These are phyloP conservation scores for Aureobasidium sp. DNA, from an alignment of 2,329 filamentous ascomycete species.

Conservation along the genomic window DNA sequence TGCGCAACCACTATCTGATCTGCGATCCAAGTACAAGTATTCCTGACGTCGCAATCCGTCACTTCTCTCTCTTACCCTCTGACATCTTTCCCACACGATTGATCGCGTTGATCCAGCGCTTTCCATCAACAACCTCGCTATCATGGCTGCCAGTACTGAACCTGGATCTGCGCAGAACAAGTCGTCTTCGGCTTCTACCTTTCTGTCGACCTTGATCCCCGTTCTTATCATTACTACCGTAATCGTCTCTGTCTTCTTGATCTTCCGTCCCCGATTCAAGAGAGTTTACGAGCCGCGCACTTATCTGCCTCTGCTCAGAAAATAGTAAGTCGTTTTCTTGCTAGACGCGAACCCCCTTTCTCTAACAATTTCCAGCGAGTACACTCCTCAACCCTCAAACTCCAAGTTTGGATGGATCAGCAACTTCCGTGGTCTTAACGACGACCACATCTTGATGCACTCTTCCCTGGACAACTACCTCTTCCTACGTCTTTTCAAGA, in stretches of 20 bases:
- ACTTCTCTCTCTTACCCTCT: background rate
- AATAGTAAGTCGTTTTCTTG: too few relatives aligned
- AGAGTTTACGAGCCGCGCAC: slow-evolving; percentile 51
- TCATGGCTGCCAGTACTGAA: slow-evolving; percentile 6
- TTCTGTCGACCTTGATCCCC: slow-evolving; percentile 41
- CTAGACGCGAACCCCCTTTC: too few relatives aligned
- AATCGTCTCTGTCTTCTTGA: slow-evolving; percentile 42
- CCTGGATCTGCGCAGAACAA: slow-evolving; percentile 4
- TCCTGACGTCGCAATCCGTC: background rate
- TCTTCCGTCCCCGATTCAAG: slow-evolving; percentile 46
- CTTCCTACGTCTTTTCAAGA: slow-evolving; percentile 88
- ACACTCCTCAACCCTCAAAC: too few relatives aligned
- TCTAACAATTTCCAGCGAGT: too few relatives aligned
- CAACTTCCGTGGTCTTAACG: slow-evolving; percentile 62
- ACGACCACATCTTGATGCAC: slow-evolving; percentile 87
- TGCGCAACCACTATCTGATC: slow-evolving; percentile 18
- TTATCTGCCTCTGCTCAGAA: too few relatives aligned
- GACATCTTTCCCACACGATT: background rate
- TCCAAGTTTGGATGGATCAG: slow-evolving; percentile 49
- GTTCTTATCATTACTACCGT: slow-evolving; percentile 37
- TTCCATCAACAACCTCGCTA: slow-evolving; percentile 6
- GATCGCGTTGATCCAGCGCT: slow-evolving; percentile 4
- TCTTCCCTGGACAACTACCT: slow-evolving; percentile 94
- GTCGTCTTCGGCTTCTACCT: slow-evolving; percentile 32
- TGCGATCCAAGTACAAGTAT: slow-evolving; percentile 17